These are phyloP conservation scores for Zoysia pacifica DNA, from an alignment of 176 grass and related monocot species.

Conservation along the genomic window DNA sequence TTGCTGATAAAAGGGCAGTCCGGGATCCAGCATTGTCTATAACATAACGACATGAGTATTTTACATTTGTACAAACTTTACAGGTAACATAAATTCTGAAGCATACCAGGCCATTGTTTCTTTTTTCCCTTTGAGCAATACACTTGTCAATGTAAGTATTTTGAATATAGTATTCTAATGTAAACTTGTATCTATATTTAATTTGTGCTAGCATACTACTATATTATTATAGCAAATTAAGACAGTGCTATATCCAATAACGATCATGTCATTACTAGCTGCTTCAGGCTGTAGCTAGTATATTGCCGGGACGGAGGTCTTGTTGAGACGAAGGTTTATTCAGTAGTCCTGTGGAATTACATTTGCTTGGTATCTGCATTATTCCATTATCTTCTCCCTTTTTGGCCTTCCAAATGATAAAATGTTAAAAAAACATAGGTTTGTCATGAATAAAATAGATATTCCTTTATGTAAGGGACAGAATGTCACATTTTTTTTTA, in stretches of 20 bases:
- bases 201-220: conserved; percentile 11
- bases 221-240: background rate
- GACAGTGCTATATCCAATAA: background rate
- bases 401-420: background rate
- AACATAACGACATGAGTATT: background rate
- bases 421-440: background rate
- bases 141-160: background rate
- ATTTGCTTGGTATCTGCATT: background rate
- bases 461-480: background rate
- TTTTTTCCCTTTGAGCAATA: conserved; percentile 16
- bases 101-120: background rate
- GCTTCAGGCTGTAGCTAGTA: background rate
- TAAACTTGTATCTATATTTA: background rate
- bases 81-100: no score
- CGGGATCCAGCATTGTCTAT: background rate
- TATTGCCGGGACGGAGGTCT: background rate
- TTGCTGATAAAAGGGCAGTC: background rate
- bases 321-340: background rate
- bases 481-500: no score
- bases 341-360: background rate
- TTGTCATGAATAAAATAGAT: background rate
- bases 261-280: background rate
- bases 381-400: background rate
- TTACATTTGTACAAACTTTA: background rate
- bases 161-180: background rate